Percentiles rank a stretch among this genome's conserved stretches.
These are phyloP conservation scores for Elymus sibiricus DNA, from an alignment of 176 grass and related monocot species.

Conservation along the genomic window DNA sequence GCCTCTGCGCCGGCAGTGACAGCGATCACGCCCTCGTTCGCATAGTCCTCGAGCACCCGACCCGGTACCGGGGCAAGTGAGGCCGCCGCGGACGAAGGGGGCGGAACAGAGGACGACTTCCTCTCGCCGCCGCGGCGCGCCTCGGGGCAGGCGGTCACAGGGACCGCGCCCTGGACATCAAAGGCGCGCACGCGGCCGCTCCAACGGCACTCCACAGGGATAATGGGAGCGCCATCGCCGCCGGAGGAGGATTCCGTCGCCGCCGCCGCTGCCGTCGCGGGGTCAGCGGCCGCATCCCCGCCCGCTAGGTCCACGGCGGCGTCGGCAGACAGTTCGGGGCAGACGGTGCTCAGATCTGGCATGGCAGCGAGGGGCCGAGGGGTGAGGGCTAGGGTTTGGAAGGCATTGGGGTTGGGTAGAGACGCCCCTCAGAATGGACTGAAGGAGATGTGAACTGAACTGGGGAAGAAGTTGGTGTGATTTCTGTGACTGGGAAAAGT, in stretches of 20 bases:
- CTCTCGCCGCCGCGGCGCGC: neutral
- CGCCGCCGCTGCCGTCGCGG: neutral
- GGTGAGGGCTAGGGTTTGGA: conserved; percentile 36
- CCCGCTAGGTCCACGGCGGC: neutral
- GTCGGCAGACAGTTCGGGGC: conserved; percentile 8
- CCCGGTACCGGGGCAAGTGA: neutral
- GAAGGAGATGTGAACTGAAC: neutral
- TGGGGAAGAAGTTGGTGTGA: conserved; percentile 21
- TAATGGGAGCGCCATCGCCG: neutral
- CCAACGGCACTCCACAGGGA: conserved; percentile 29
- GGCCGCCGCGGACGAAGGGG: neutral
- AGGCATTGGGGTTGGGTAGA: conserved; percentile 33
- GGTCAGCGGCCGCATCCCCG: neutral
- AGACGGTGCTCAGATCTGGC: conserved; percentile 50
- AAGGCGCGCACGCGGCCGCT: conserved; percentile 28
- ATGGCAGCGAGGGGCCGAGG: conserved; percentile 18
- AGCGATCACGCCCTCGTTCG: neutral
- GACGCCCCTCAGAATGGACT: neutral
- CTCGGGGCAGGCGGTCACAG: neutral
- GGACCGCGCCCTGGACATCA: neutral
- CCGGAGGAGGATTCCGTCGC: neutral
- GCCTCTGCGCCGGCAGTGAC: neutral
- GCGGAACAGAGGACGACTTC: neutral
- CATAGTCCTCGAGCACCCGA: neutral
- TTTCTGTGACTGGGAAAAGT: neutral